Percentiles rank a stretch among this genome's conserved stretches.
Conservation (phyloP, 2,329 filamentous ascomycete species). For the Gaeumannomyces tritici region DNA sequence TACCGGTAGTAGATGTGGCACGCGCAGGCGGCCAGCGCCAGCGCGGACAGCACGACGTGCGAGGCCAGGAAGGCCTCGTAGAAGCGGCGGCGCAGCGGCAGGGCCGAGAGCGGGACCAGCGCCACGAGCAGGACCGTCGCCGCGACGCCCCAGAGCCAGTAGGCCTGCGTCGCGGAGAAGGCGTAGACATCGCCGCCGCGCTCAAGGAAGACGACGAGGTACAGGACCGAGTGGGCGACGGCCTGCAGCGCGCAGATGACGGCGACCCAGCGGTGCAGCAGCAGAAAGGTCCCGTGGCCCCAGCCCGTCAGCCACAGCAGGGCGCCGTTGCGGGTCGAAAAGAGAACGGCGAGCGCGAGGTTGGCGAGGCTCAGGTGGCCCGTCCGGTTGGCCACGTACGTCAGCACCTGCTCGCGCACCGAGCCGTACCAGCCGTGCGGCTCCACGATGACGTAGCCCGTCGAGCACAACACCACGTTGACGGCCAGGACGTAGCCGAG, state of each 20-base stretch:
- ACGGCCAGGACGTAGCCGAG: constrained; percentile 5
- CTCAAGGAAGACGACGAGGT: constrained; percentile 22
- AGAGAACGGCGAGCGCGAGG: constrained; percentile 28
- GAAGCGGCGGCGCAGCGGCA: not conserved
- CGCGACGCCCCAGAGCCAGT: constrained; percentile 7
- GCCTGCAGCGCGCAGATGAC: constrained; percentile 33
- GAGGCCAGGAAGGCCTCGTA: constrained; percentile 7
- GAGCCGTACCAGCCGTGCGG: not conserved
- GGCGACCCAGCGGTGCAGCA: constrained; percentile 40
- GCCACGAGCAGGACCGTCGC: not conserved
- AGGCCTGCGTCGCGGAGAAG: constrained; percentile 10
- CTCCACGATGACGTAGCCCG: not conserved
- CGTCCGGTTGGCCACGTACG: constrained; percentile 4
- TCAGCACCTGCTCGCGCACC: not conserved
- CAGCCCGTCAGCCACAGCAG: constrained; percentile 38
- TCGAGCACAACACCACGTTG: constrained; percentile 8
- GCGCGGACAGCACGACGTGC: constrained; percentile 5
- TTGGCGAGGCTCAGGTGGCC: constrained; percentile 6
- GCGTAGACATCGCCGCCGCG: constrained; percentile 11
- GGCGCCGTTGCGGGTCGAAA: constrained; percentile 35
- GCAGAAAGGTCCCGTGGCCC: constrained; percentile 35
- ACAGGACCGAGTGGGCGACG: constrained; percentile 33
- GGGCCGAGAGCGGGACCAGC: not conserved
- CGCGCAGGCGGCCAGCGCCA: constrained; percentile 6
- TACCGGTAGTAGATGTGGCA: constrained; percentile 1